Percentiles rank a stretch among this genome's conserved stretches.
Evolutionary conservation across 306 rosid species (phyloP).

Genomic region (Gastrolobium villosum): DNA sequence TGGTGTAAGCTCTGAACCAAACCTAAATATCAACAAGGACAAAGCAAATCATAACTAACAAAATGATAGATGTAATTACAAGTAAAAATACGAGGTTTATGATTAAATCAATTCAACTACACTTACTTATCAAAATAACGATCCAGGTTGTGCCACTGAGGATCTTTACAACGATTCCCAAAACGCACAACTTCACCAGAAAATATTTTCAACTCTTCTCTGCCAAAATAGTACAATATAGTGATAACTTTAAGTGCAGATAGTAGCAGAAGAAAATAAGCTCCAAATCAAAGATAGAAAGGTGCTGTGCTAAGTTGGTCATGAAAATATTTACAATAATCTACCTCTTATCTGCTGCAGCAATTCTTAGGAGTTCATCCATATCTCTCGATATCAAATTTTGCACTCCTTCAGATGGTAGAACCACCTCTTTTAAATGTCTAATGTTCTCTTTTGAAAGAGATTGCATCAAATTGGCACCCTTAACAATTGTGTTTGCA

Average conservation of each 20-base stretch:
- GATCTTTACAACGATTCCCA: slow-evolving; percentile 99
- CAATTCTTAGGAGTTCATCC: slow-evolving; percentile 88
- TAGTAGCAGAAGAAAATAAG: slow-evolving; percentile 41
- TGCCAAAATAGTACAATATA: slow-evolving; percentile 66
- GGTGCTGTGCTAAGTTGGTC: slow-evolving; percentile 4
- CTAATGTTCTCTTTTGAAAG: slow-evolving; percentile 90
- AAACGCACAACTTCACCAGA: slow-evolving; percentile 97
- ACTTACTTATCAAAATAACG: slow-evolving; percentile 95
- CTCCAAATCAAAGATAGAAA: slow-evolving; percentile 38
- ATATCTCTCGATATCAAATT: slow-evolving; percentile 85
- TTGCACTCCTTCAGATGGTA: slow-evolving; percentile 94
- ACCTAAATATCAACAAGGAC: slow-evolving; percentile 62
- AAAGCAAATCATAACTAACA: slow-evolving; percentile 46
- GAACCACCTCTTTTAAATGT: slow-evolving; percentile 89
- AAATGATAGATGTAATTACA: slow-evolving; percentile 15
- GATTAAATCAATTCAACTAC: slow-evolving; percentile 42
- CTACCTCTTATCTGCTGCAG: slow-evolving; percentile 98
- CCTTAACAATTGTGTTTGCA: slow-evolving; percentile 97
- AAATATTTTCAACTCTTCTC: slow-evolving; percentile 93
- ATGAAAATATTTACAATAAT: slow-evolving; percentile 34
- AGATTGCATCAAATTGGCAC: slow-evolving; percentile 95
- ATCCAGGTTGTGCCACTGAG: slow-evolving; percentile 97
- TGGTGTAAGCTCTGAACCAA: slow-evolving; percentile 82
- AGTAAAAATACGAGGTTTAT: slow-evolving; percentile 25
- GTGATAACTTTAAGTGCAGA: slow-evolving; percentile 39